These are phyloP conservation scores for Zasmidium citrigriseum DNA, from an alignment of 2,329 filamentous ascomycete genomes.

Conservation along the genomic window DNA sequence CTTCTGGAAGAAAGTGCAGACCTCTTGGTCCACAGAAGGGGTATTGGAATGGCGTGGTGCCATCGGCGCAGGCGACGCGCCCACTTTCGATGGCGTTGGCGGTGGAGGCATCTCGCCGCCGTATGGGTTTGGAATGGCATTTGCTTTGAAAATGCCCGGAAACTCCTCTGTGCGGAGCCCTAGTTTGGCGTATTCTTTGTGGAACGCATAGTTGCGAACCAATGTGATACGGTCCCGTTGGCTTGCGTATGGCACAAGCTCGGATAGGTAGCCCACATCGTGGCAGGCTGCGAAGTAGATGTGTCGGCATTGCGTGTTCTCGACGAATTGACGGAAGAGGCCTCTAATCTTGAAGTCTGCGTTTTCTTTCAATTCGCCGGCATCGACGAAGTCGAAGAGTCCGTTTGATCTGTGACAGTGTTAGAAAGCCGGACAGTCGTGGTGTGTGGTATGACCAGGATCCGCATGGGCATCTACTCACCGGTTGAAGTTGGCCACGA, in stretches of 20 bases:
- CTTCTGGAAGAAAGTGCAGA: slow-evolving; percentile 30
- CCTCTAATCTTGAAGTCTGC: slow-evolving; percentile 62
- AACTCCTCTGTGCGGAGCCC: slow-evolving; percentile 55
- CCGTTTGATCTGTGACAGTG: slow-evolving; percentile 53
- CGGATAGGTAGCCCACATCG: slow-evolving; percentile 59
- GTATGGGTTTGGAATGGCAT: slow-evolving; percentile 28
- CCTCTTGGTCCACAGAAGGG: neutral
- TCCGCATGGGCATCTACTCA: too few species aligned
- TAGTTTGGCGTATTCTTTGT: slow-evolving; percentile 55
- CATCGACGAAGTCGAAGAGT: slow-evolving; percentile 63
- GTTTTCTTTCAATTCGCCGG: slow-evolving; percentile 61
- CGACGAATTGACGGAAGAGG: slow-evolving; percentile 53
- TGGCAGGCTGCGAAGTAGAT: slow-evolving; percentile 66
- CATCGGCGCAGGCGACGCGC: neutral
- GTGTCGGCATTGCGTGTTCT: slow-evolving; percentile 63
- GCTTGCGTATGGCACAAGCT: slow-evolving; percentile 56
- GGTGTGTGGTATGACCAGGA: too few species aligned
- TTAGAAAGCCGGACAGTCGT: too few species aligned
- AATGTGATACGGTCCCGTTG: slow-evolving; percentile 55
- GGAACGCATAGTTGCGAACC: slow-evolving; percentile 53
- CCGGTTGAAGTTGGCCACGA: slow-evolving; percentile 50
- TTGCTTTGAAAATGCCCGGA: slow-evolving; percentile 54
- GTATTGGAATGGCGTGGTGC: neutral
- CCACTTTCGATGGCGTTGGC: neutral
- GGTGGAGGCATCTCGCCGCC: neutral